A percentile compares a stretch with the other conserved stretches of the same genome.
These are phyloP conservation scores for Phytophthora cryptogea DNA, from an alignment of 352 stramenopile genomes.

Conservation along the genomic window DNA sequence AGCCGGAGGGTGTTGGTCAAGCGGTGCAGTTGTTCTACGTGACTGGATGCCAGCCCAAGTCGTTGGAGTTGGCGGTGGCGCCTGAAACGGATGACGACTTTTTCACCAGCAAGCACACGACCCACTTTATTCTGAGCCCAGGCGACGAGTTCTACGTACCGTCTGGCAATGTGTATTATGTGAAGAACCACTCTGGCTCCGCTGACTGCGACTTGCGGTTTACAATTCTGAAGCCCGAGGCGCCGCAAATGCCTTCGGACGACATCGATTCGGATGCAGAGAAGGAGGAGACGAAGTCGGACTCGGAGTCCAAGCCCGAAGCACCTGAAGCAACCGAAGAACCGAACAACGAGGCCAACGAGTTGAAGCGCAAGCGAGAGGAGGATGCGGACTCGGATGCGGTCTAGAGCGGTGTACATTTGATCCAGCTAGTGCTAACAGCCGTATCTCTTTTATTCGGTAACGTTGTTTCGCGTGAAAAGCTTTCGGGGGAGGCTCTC, in stretches of 20 bases:
- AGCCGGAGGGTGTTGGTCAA: conserved; percentile 92
- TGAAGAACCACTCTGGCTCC: conserved; percentile 95
- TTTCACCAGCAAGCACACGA: conserved; percentile 91
- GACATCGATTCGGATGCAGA: conserved; percentile 30
- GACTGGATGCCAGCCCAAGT: conserved; percentile 82
- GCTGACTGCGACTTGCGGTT: conserved; percentile 92
- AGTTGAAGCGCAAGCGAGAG: conserved; percentile 35
- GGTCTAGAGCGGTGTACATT: background rate
- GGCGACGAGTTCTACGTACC: conserved; percentile 98
- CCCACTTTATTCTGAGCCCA: conserved; percentile 92
- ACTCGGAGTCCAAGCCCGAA: conserved; percentile 16
- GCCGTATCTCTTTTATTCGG: conserved; percentile 11
- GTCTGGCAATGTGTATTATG: conserved; percentile 95
- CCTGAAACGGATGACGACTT: conserved; percentile 75
- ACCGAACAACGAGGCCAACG: background rate
- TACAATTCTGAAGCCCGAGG: conserved; percentile 92
- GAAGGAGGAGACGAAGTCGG: conserved; percentile 15
- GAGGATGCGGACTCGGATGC: conserved; percentile 9
- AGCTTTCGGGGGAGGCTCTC: background rate
- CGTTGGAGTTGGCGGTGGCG: conserved; percentile 75
- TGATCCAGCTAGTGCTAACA: conserved; percentile 1
- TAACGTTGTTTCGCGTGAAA: conserved; percentile 21
- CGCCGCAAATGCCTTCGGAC: conserved; percentile 13
- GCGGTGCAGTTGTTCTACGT: conserved; percentile 96
- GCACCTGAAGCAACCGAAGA: conserved; percentile 4